These are phyloP conservation scores for Penicillium lividum DNA, from an alignment of 495 filamentous ascomycete species.

Conservation along the genomic window DNA sequence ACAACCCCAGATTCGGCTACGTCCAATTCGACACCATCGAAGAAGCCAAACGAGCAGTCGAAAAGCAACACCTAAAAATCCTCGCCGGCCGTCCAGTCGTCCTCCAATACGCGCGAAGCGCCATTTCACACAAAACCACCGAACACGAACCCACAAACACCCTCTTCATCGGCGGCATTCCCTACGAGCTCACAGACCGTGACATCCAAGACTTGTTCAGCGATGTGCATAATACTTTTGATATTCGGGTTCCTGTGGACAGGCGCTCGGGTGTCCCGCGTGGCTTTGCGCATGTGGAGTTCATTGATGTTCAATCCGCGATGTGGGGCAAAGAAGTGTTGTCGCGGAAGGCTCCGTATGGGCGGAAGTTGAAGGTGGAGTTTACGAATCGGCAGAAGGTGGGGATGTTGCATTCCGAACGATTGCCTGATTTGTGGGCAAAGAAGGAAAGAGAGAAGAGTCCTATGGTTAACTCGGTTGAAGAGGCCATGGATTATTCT, in stretches of 20 bases:
- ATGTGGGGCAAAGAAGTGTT: constrained; percentile 57
- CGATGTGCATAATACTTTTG: constrained; percentile 67
- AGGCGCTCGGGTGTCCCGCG: constrained; percentile 81
- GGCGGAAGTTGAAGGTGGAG: constrained; percentile 66
- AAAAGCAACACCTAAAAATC: constrained; percentile 64
- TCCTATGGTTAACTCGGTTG: background rate
- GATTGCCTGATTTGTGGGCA: background rate
- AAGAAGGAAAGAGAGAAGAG: background rate
- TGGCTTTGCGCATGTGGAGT: constrained; percentile 91
- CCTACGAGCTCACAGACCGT: constrained; percentile 83
- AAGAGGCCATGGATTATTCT: background rate
- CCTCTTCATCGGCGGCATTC: constrained; percentile 87
- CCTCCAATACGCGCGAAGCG: constrained; percentile 54
- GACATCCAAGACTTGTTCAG: constrained; percentile 83
- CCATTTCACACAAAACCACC: constrained; percentile 15
- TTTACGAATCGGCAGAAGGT: constrained; percentile 42
- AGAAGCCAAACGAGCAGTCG: constrained; percentile 60
- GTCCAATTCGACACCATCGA: constrained; percentile 63
- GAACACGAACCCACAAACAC: constrained; percentile 56
- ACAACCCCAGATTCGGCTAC: constrained; percentile 70
- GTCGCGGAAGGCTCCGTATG: constrained; percentile 58
- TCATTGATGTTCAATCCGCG: constrained; percentile 65
- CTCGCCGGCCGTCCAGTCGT: constrained; percentile 77
- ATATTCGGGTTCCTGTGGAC: constrained; percentile 89
- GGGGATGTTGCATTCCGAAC: constrained; percentile 9